phyloP scores from a whole-genome alignment of 1,139 yeast genomes.

The Suhomyces choctaworum region DNA sequence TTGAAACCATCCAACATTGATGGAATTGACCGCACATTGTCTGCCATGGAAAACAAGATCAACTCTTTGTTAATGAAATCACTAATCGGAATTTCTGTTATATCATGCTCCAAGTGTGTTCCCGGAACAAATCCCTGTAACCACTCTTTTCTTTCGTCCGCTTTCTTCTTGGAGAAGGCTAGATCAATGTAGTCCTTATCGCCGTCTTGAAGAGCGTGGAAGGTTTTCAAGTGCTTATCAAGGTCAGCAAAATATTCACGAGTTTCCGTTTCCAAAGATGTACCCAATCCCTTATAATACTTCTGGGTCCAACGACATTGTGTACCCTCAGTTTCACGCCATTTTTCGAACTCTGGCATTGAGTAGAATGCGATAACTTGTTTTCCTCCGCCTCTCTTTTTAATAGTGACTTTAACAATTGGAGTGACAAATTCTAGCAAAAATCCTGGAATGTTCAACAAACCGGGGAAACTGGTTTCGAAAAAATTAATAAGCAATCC shows the following conservation, averaged over 20 bases:
- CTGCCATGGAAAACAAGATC: constrained; percentile 95
- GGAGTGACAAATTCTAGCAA: constrained; percentile 95
- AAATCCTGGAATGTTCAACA: constrained; percentile 88
- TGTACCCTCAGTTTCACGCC: constrained; percentile 86
- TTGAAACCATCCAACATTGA: constrained; percentile 92
- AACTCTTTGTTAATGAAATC: constrained; percentile 95
- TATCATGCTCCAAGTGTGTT: constrained; percentile 82
- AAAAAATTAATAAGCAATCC: constrained; percentile 92
- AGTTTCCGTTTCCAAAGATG: constrained; percentile 79
- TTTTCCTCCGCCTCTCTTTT: constrained; percentile 58
- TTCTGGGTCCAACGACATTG: constrained; percentile 86
- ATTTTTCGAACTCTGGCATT: constrained; percentile 92
- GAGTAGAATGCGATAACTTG: constrained; percentile 76
- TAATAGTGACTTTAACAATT: constrained; percentile 83
- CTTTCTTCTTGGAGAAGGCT: constrained; percentile 93
- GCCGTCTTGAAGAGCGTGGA: constrained; percentile 77
- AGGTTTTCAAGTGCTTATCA: constrained; percentile 82
- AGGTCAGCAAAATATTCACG: constrained; percentile 87
- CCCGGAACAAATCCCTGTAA: constrained; percentile 87
- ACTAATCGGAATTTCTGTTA: constrained; percentile 79
- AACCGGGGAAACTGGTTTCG: constrained; percentile 93
- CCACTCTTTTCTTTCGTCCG: constrained; percentile 98
- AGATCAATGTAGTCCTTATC: constrained; percentile 84
- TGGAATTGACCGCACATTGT: constrained; percentile 93
- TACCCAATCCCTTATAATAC: constrained; percentile 98